phyloP scores from a whole-genome alignment of 495 filamentous ascomycete species.

The Aspergillus heteromorphus region DNA sequence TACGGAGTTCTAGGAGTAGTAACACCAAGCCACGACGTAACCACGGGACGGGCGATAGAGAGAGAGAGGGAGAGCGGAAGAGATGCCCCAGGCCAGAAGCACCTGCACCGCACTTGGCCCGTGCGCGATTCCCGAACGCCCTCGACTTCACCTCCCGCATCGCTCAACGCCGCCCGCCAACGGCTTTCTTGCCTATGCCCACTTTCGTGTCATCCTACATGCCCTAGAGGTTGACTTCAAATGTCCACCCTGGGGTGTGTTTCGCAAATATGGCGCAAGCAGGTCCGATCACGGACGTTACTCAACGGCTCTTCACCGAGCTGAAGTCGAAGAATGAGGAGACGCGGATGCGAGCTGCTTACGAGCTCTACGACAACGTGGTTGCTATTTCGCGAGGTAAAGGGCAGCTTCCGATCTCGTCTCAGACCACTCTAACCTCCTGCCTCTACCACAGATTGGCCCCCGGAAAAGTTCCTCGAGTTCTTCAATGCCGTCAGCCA shows the following conservation, averaged over 20 bases:
- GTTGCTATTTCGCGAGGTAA: constrained; percentile 47
- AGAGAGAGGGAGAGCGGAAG: not conserved
- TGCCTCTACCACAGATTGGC: constrained; percentile 53
- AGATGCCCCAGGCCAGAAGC: constrained; percentile 11
- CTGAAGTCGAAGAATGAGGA: constrained; percentile 53
- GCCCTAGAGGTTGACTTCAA: constrained; percentile 37
- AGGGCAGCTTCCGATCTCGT: not conserved
- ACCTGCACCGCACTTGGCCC: constrained; percentile 4
- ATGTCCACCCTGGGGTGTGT: constrained; percentile 42
- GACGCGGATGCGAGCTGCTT: constrained; percentile 43
- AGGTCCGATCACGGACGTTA: constrained; percentile 43
- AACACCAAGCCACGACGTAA: no score
- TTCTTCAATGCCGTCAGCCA: constrained; percentile 76
- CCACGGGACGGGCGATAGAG: not conserved
- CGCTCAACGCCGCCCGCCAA: constrained; percentile 12
- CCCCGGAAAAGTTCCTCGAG: constrained; percentile 66
- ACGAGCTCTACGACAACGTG: constrained; percentile 48
- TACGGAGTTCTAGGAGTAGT: no score
- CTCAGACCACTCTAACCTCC: constrained; percentile 4
- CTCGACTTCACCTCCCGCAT: constrained; percentile 15
- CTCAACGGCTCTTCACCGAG: constrained; percentile 44
- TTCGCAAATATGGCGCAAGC: constrained; percentile 46
- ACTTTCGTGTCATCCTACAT: constrained; percentile 24
- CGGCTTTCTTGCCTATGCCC: constrained; percentile 26
- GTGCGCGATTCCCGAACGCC: constrained; percentile 12